Base-by-base conservation (phyloP, 2,329 filamentous ascomycete species). In the Colletotrichum endophyticum region DNA sequence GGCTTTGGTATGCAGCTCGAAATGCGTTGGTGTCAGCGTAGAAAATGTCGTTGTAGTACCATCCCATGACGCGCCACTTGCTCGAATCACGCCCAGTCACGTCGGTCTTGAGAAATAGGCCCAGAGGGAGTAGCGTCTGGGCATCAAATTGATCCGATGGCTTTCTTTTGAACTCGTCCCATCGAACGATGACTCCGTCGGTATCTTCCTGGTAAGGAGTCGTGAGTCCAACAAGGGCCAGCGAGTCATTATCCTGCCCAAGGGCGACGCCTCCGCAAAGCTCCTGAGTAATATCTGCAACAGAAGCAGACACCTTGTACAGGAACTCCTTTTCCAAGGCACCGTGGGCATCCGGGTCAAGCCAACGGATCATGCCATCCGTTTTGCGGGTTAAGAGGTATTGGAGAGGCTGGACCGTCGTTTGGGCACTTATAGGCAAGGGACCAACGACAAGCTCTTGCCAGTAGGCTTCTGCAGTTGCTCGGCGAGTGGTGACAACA, bases 21-120 rank as follows among this genome's bases (percentile, higher is more conserved):
- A 91, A 89, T 5, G 84, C 85, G 22, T 89, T 84, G 2, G 87
- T 88, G 8, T 87, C 87, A 34, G 84, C 80, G 78, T 91, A 92
- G 76, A 88, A 88, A n/a, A 88, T 80, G 61, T 87, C 86, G 73
- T 90, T 88, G 79, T 91, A 92, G 19, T 89, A 86, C 88, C 90
- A 92, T 3, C 88, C 88, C n/a, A 85, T 83, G 0, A 90, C 80
- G 25, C 80, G 83, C 91, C 91, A 92, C 49, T 88, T 82, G n/a
- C 84, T 83, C 11, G 88, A 86, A 76, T 91, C 87, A 8, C 88
- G 85, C 1, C 89, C 88, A 0, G 88, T 91, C 1, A 90, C 80
- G 76, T 92, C 88, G 3, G 83, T 81, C 78, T 84, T 84, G 79
- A 87, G 82, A 69, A 83, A 86, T 3, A 90, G 79, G 2, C 87